phyloP scores from a whole-genome alignment of 495 filamentous ascomycete genomes.

The Penicillium daleae region DNA sequence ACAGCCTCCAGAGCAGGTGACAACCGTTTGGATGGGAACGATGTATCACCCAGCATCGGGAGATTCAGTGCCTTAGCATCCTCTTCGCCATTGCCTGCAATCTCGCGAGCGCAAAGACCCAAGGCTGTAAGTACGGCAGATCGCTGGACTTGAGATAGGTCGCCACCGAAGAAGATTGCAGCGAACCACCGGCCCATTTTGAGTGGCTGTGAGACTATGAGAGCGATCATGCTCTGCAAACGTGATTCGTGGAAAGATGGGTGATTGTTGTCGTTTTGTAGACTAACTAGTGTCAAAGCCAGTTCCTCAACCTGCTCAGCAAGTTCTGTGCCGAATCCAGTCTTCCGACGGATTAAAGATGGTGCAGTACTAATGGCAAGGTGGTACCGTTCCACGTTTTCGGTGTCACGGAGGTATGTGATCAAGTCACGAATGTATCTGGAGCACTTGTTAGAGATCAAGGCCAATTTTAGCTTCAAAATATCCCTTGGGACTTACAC shows the following conservation, averaged over 20 bases:
- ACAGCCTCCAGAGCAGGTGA: conserved; percentile 57
- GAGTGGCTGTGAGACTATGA: conserved; percentile 74
- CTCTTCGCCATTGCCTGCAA: conserved; percentile 77
- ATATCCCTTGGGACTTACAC: conserved; percentile 56
- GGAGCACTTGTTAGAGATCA: conserved; percentile 23
- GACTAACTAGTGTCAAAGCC: conserved; percentile 70
- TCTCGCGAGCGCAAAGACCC: conserved; percentile 82
- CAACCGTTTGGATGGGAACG: conserved; percentile 76
- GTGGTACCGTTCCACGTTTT: conserved; percentile 81
- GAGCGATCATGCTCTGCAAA: conserved; percentile 81
- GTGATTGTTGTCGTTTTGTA: conserved; percentile 71
- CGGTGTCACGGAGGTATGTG: conserved; percentile 73
- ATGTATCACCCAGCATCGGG: conserved; percentile 42
- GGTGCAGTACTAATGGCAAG: conserved; percentile 78
- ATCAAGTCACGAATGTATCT: conserved; percentile 89
- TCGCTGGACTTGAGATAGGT: conserved; percentile 84
- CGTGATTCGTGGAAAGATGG: conserved; percentile 71
- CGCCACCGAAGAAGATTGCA: conserved; percentile 85
- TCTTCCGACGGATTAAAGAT: conserved; percentile 82
- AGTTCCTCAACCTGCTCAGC: conserved; percentile 82
- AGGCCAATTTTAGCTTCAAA: not conserved
- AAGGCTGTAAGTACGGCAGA: conserved; percentile 79
- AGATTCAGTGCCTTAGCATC: conserved; percentile 51
- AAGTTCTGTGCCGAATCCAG: conserved; percentile 84
- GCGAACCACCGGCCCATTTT: conserved; percentile 84